Evolutionary conservation across 2,329 filamentous ascomycete genomes (phyloP).

Genomic region (Diaporthe sp.): DNA sequence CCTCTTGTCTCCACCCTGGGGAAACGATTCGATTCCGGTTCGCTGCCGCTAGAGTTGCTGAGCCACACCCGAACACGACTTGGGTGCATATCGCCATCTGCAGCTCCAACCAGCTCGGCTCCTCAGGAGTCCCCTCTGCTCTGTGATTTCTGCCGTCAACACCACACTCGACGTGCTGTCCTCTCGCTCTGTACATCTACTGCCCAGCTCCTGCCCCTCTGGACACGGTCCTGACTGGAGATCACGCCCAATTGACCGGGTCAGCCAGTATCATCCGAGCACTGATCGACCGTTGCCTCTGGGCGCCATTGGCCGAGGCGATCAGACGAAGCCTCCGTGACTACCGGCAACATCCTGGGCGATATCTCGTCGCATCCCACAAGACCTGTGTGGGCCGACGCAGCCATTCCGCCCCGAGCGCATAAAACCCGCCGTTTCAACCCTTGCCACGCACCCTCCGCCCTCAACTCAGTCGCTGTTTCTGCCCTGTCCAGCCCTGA

Average conservation of each 20-base stretch:
- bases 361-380: constrained; percentile 30
- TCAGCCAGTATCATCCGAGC: constrained; percentile 18
- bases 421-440: constrained; percentile 34
- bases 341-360: constrained; percentile 28
- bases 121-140: neutral
- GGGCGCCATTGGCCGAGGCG: constrained; percentile 28
- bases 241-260: constrained; percentile 24
- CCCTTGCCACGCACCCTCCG: constrained; percentile 28
- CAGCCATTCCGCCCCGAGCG: constrained; percentile 34
- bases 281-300: constrained; percentile 23
- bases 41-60: constrained; percentile 31
- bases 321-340: constrained; percentile 30
- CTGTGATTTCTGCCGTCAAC: constrained; percentile 10
- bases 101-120: constrained; percentile 3
- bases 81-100: constrained; percentile 27
- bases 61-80: constrained; percentile 32
- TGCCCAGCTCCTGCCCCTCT: neutral
- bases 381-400: constrained; percentile 21
- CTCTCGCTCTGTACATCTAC: constrained; percentile 5
- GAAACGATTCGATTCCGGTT: constrained; percentile 24
- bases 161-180: constrained; percentile 18
- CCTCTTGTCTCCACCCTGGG: neutral
- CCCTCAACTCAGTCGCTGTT: neutral
- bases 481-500: constrained; percentile 23
- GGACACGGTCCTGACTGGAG: constrained; percentile 17